Base-by-base conservation (phyloP, 306 rosid species). In the Quercus berberidifolia region DNA sequence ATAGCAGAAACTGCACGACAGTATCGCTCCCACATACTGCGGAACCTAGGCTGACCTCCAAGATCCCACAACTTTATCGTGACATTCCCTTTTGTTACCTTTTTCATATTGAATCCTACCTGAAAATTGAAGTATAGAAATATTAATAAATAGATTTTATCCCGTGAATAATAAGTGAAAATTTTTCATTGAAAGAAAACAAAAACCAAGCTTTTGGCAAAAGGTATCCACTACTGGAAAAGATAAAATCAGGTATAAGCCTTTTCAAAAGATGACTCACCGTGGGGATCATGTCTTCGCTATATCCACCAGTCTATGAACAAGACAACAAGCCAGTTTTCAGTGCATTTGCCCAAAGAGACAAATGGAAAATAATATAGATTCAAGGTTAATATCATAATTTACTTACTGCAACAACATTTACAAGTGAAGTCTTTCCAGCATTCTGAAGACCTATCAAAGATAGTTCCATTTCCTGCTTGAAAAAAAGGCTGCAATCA, bases 241-340 rank as follows among this genome's bases (percentile, higher is more conserved):
- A 57, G 14, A 5, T 14, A 46, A 20, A 13, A 30, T 17, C 21
- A 75, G 67, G 26, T 19, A 60, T 2, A 41, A 21, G 55, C 19
- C 49, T 18, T 63, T 56, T 15, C 17, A 64, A 76, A 79, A 54
- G 9, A 82, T 46, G 63, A 85, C 94, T 86, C 85, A 93, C 98
- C 19, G 97, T 93, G 7, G 98, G 98, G 74, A 93, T 93, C 98
- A 93, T 93, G 86, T 93, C 98, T 87, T 93, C 98, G n/a, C 98
- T 93, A 55, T 93, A 93, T 38, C 98, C 98, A 63, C 94, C 98
- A 17, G 97, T 93, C 98, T 93, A 78, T 5, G 78, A 84, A 74
- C 69, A 81, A 78, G 38, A 52, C 19, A 30, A 55, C 70, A 72
- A 49, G 46, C 7, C 10, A 71, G 5, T 18, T 70, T 63, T 79